Conservation (phyloP, 2,329 filamentous ascomycete genomes). For the Penicillium sumatraense region DNA sequence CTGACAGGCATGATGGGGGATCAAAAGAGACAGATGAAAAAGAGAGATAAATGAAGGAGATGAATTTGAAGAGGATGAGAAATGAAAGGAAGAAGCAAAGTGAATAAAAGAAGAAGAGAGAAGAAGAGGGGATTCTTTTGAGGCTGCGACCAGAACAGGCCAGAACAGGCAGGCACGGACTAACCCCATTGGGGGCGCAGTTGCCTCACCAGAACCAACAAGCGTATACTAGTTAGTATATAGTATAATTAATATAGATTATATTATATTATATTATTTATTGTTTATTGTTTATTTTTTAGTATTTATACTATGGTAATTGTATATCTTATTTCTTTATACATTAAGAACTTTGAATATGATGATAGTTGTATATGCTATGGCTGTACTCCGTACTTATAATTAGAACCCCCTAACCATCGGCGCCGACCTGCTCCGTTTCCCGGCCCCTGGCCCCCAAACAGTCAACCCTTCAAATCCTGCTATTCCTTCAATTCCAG, state of each 20-base stretch:
- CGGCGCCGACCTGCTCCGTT: neutral
- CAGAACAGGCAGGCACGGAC: conserved; percentile 9
- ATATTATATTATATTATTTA: neutral
- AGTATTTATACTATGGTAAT: neutral
- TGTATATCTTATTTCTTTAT: no score
- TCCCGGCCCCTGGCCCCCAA: neutral
- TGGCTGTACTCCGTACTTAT: neutral
- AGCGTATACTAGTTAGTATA: neutral
- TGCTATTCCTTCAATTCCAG: neutral
- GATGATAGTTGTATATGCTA: no score
- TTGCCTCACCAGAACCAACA: neutral
- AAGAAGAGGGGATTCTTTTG: neutral
- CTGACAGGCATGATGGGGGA: conserved; percentile 31
- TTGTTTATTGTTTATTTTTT: neutral
- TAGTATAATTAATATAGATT: neutral
- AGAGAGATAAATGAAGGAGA: neutral
- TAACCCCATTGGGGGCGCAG: neutral
- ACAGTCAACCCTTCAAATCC: neutral
- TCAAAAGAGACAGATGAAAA: neutral
- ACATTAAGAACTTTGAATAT: no score
- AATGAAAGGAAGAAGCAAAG: neutral
- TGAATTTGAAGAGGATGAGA: neutral
- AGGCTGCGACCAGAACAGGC: neutral
- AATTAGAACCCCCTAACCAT: neutral
- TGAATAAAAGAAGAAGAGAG: neutral